phyloP scores from a whole-genome alignment of 176 grass and related monocot species.

The Triticum aestivum region IWGSC_CS_RefSeq_v2.1 NC_057805.1:402469769-402470268 shows the following conservation, averaged over 20 bases:
- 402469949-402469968: background rate
- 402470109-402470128: too few relatives aligned
- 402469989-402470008: background rate
- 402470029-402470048: too few relatives aligned
- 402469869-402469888: background rate
- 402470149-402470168: background rate
- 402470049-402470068: too few relatives aligned
- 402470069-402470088: too few relatives aligned
- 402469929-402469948: background rate
- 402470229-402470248: conserved; percentile 8
- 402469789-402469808: background rate
- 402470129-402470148: too few relatives aligned
- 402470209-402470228: background rate
- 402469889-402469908: background rate
- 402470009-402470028: too few relatives aligned
- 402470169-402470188: background rate
- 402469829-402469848: background rate
- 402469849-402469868: background rate
- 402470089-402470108: too few relatives aligned
- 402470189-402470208: background rate
- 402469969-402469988: background rate
- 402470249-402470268: background rate
- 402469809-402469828: conserved; percentile 10
- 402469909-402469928: background rate
- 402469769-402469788: conserved; percentile 11